Evolutionary conservation across 371 early-diverging fungal species (phyloP).

Genomic region (Mucor piriformis): DNA sequence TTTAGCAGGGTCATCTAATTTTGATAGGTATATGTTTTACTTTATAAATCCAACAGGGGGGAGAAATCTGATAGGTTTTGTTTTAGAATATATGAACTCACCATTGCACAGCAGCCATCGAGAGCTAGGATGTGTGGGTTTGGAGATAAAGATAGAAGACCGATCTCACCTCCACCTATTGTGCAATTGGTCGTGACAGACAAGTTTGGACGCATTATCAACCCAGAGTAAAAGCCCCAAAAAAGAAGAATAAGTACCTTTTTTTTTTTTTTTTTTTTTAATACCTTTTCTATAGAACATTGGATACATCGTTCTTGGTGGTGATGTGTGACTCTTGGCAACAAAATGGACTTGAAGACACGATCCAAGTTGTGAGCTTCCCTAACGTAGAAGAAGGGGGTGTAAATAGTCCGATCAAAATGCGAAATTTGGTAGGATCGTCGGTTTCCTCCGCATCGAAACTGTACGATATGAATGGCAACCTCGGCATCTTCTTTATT

Average conservation of each 20-base stretch:
- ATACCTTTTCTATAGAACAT: constrained; percentile 34
- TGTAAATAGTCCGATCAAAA: constrained; percentile 23
- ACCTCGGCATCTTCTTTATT: constrained; percentile 75
- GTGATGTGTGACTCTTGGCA: constrained; percentile 66
- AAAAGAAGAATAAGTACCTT: constrained; percentile 1
- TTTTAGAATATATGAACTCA: constrained; percentile 19
- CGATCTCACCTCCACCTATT: constrained; percentile 63
- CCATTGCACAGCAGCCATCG: constrained; percentile 72
- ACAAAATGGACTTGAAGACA: constrained; percentile 49
- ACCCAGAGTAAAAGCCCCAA: constrained; percentile 51
- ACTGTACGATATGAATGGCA: constrained; percentile 62
- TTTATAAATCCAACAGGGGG: neutral
- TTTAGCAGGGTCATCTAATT: neutral
- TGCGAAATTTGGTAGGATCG: constrained; percentile 74
- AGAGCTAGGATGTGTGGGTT: constrained; percentile 87
- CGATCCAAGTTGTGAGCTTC: constrained; percentile 25
- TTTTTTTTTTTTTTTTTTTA: neutral
- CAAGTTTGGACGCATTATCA: constrained; percentile 32
- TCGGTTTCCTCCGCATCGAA: constrained; percentile 70
- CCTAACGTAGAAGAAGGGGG: neutral
- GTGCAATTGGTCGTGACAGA: constrained; percentile 38
- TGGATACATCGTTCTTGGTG: constrained; percentile 61
- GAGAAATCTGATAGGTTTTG: neutral
- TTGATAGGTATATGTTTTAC: neutral
- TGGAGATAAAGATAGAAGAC: constrained; percentile 73